Percentiles rank a stretch among this genome's conserved stretches.
Conservation (phyloP, 805 yeast species). For the Dipodascus albidus region DNA sequence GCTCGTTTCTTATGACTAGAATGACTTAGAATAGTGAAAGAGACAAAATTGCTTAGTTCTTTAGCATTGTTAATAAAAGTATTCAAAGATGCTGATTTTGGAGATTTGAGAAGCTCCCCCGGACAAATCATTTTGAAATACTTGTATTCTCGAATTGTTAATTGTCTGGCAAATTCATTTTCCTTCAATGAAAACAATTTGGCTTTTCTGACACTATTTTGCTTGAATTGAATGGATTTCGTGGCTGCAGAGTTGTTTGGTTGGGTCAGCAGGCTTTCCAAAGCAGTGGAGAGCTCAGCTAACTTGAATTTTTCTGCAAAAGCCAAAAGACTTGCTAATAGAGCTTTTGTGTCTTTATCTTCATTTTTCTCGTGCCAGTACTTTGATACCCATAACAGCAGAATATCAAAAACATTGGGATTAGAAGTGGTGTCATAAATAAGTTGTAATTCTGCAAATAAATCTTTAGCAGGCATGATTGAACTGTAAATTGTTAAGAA, state of each 20-base stretch:
- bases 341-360: background rate
- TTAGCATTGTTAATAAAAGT: constrained; percentile 40
- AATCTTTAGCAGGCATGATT: background rate
- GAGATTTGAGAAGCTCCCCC: constrained; percentile 51
- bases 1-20: constrained; percentile 58
- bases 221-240: background rate
- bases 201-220: constrained; percentile 22
- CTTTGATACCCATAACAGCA: background rate
- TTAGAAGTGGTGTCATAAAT: background rate
- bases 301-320: background rate
- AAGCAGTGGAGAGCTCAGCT: background rate
- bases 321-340: background rate
- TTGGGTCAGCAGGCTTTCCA: background rate
- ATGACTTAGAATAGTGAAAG: constrained; percentile 59
- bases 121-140: constrained; percentile 56
- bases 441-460: background rate
- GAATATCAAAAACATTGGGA: background rate
- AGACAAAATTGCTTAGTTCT: constrained; percentile 69
- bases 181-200: constrained; percentile 60
- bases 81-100: constrained; percentile 9
- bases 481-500: background rate
- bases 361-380: background rate
- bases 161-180: constrained; percentile 68
- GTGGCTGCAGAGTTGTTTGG: background rate
- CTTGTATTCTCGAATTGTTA: constrained; percentile 66